Conservation (phyloP, 306 rosid genomes). For the Quercus rubra region DNA sequence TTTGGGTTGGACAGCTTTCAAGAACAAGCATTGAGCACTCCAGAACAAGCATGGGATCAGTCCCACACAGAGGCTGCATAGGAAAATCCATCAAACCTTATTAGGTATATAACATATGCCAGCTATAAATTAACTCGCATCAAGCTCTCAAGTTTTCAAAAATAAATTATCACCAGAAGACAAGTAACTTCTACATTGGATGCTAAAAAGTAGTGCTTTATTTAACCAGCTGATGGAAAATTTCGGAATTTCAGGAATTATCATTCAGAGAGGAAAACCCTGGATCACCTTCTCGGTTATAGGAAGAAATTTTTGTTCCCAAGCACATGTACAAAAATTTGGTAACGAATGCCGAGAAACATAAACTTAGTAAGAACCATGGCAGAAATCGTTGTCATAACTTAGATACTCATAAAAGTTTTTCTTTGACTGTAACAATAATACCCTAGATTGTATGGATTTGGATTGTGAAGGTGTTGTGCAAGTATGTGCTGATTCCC, state of each 20-base stretch:
- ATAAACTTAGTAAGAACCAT: conserved; percentile 4
- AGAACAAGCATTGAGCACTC: conserved; percentile 95
- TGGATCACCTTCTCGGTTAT: background rate
- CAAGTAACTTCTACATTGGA: background rate
- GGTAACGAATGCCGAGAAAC: background rate
- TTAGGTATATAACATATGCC: background rate
- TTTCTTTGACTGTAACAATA: background rate
- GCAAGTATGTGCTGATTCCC: no score
- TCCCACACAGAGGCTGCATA: conserved; percentile 84
- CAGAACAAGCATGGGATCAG: conserved; percentile 93
- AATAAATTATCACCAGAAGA: background rate
- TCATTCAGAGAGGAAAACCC: background rate
- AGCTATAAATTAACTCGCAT: background rate
- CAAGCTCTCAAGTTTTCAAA: background rate
- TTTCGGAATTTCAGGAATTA: background rate
- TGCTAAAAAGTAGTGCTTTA: background rate
- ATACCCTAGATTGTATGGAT: no score
- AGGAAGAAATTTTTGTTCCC: background rate
- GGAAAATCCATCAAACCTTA: conserved; percentile 30
- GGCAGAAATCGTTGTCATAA: conserved; percentile 1
- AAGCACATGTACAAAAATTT: background rate
- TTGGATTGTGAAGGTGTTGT: no score
- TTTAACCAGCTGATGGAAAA: background rate
- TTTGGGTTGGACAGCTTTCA: conserved; percentile 94
- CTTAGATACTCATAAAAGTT: conserved; percentile 1